Conservation (phyloP, 495 filamentous ascomycete genomes). For the Neurospora sp. region DNA sequence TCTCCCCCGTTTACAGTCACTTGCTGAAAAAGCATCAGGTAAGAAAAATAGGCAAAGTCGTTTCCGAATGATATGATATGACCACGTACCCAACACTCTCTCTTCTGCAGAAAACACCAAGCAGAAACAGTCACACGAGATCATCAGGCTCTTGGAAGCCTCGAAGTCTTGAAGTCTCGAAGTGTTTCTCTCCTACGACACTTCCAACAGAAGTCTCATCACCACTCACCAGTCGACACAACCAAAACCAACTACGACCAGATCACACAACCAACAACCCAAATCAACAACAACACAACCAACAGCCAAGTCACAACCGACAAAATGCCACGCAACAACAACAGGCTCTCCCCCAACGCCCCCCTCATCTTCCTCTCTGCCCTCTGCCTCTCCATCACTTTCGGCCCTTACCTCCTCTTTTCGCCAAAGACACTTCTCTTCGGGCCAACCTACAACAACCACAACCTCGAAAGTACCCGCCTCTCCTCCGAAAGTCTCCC, state of each 20-base stretch:
- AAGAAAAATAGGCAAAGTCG: no score
- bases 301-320: no score
- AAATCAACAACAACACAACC: not conserved
- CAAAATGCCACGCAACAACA: not conserved
- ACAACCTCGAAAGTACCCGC: no score
- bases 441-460: not conserved
- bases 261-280: no score
- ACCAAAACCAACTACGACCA: not conserved
- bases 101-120: no score
- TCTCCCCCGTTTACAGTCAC: no score
- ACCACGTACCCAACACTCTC: no score
- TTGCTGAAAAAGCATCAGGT: no score
- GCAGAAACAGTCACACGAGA: not conserved
- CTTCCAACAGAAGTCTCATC: no score
- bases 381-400: not conserved
- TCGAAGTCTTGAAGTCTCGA: not conserved
- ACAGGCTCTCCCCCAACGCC: not conserved
- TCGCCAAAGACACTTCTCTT: not conserved
- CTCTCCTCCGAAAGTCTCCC: not conserved
- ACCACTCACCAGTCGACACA: no score
- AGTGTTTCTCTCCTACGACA: not conserved
- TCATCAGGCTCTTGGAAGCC: not conserved
- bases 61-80: no score
- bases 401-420: not conserved
- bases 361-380: not conserved